A percentile compares a stretch with the other conserved stretches of the same genome.
phyloP scores from a whole-genome alignment of 106 monocot species.

The Acorus calamus region DNA sequence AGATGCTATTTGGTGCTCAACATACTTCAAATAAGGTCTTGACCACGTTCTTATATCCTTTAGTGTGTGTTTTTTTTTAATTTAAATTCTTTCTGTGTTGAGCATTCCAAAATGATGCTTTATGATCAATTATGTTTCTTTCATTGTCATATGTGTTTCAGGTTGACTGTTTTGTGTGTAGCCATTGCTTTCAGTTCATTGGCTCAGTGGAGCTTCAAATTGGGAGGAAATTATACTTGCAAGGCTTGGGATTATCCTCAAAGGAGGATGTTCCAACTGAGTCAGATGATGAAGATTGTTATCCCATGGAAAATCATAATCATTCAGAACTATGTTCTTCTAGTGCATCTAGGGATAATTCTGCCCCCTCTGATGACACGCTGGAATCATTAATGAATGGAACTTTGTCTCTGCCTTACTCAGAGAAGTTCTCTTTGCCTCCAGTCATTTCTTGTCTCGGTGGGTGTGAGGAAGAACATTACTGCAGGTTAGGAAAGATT shows the following conservation, averaged over 20 bases:
- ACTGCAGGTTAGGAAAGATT: constrained; percentile 59
- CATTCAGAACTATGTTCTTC: constrained; percentile 23
- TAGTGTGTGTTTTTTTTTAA: background rate
- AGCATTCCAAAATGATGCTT: background rate
- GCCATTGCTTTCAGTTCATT: constrained; percentile 79
- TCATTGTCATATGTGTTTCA: constrained; percentile 21
- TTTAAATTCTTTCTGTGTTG: background rate
- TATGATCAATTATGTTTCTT: background rate
- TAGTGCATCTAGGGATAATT: constrained; percentile 3
- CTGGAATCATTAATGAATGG: constrained; percentile 63
- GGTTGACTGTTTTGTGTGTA: constrained; percentile 95
- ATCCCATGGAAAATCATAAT: constrained; percentile 2
- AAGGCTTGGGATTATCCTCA: constrained; percentile 40
- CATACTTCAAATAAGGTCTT: constrained; percentile 91
- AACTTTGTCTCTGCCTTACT: constrained; percentile 46
- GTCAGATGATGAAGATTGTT: constrained; percentile 11
- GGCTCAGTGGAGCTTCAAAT: constrained; percentile 93
- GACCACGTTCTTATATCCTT: background rate
- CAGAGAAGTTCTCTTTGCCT: constrained; percentile 59
- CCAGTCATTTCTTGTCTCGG: constrained; percentile 65
- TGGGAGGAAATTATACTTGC: constrained; percentile 82
- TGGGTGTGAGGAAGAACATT: constrained; percentile 89
- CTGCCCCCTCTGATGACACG: constrained; percentile 33
- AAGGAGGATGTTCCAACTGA: constrained; percentile 14
- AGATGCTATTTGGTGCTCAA: constrained; percentile 76